Percentiles rank a stretch among this genome's conserved stretches.
These are phyloP conservation scores for Candida methanosorbosa DNA, from an alignment of 805 yeast species.

Conservation along the genomic window DNA sequence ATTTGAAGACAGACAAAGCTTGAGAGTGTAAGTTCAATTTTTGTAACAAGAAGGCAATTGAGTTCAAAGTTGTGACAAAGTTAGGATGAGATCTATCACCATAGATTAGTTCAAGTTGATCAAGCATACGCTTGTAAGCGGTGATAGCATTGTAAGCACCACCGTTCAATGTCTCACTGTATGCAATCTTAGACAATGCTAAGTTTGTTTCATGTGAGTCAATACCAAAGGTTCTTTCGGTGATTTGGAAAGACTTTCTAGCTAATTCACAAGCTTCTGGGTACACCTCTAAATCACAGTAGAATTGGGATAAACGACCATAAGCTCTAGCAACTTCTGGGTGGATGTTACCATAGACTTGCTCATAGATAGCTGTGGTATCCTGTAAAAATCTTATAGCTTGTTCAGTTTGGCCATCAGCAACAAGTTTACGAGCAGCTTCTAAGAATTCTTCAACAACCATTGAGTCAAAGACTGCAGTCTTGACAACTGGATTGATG, in stretches of 20 bases:
- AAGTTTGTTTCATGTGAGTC: constrained; percentile 74
- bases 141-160: constrained; percentile 54
- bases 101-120: constrained; percentile 48
- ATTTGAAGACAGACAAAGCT: constrained; percentile 44
- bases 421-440: constrained; percentile 37
- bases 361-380: constrained; percentile 66
- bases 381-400: constrained; percentile 64
- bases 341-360: constrained; percentile 75
- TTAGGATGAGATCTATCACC: constrained; percentile 61
- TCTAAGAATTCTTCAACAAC: constrained; percentile 71
- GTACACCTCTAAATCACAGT: constrained; percentile 47
- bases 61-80: constrained; percentile 49
- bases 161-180: constrained; percentile 54
- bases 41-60: constrained; percentile 53
- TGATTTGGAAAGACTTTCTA: constrained; percentile 60
- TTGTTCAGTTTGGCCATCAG: constrained; percentile 34
- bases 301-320: constrained; percentile 55
- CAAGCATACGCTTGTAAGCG: constrained; percentile 50
- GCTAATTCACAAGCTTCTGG: constrained; percentile 55
- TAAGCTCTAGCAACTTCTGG: constrained; percentile 69
- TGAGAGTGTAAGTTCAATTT: constrained; percentile 36
- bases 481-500: constrained; percentile 70
- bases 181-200: constrained; percentile 66
- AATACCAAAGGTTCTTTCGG: constrained; percentile 74
- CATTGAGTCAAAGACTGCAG: constrained; percentile 55